Conservation (phyloP, 306 rosid genomes). For the Cucumis cinereus region DNA sequence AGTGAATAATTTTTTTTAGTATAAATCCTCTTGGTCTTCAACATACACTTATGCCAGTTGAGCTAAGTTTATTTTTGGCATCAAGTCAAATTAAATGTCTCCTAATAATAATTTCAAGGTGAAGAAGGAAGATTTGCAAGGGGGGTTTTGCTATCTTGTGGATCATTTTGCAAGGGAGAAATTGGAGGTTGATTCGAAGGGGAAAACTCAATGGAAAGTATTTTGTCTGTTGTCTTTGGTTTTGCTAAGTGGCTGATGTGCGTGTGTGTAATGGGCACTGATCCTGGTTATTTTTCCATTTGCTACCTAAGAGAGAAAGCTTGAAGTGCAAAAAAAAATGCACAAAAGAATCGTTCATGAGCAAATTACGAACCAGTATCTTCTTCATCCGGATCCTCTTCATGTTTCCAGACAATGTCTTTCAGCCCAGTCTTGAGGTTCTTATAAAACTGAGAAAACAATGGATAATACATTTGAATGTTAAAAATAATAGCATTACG, state of each 20-base stretch:
- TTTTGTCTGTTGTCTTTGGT: neutral
- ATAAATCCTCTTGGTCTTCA: no score
- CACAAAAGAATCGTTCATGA: neutral
- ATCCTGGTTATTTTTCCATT: neutral
- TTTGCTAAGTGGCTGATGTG: neutral
- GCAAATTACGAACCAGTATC: slow-evolving; percentile 28
- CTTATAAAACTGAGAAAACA: slow-evolving; percentile 16
- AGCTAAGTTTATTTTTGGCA: neutral
- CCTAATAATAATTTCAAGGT: neutral
- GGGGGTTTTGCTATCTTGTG: neutral
- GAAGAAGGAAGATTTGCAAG: neutral
- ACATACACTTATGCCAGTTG: no score
- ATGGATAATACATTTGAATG: neutral
- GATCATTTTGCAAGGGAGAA: neutral
- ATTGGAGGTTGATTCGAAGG: neutral
- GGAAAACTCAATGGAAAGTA: neutral
- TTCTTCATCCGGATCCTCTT: slow-evolving; percentile 30
- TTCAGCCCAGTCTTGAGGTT: slow-evolving; percentile 34
- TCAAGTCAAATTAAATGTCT: neutral
- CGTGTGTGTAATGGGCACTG: neutral
- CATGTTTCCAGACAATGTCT: slow-evolving; percentile 54
- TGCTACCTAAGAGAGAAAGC: neutral
- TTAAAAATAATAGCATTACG: neutral
- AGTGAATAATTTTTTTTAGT: neutral
- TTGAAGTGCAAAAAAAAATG: neutral